Conservation (phyloP, 768 basidiomycete genomes). For the Lentinula edodes region DNA sequence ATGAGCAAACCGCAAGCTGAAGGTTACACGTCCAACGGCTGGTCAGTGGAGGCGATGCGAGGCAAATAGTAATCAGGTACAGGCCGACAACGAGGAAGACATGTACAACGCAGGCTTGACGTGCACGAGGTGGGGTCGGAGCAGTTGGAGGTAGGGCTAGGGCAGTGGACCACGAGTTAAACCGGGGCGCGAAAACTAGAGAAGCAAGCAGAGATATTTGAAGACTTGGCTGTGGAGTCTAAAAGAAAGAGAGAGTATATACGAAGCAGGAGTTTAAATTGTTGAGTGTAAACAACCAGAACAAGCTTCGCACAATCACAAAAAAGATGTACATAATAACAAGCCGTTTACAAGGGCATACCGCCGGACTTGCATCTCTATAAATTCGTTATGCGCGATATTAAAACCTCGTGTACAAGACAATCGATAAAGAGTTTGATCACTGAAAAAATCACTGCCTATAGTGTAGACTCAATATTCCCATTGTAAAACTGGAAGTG, state of each 20-base stretch:
- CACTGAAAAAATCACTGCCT: background rate
- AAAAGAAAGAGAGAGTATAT: conserved; percentile 1
- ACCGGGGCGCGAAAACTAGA: background rate
- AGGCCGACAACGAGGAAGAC: conserved; percentile 30
- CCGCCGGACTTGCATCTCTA: background rate
- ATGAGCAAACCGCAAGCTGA: conserved; percentile 1
- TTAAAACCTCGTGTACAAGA: conserved; percentile 8
- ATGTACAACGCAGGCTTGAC: conserved; percentile 30
- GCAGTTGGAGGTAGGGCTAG: conserved; percentile 6
- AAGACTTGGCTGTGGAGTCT: conserved; percentile 5
- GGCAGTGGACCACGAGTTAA: conserved; percentile 5
- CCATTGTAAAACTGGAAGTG: background rate
- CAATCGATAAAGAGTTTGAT: conserved; percentile 6
- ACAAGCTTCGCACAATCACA: background rate
- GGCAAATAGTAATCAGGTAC: conserved; percentile 9
- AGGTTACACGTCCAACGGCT: conserved; percentile 5
- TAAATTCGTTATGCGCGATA: background rate
- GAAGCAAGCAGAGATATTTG: conserved; percentile 2
- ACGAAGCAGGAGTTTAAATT: conserved; percentile 1
- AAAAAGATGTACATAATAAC: background rate
- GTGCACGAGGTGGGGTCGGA: conserved; percentile 29
- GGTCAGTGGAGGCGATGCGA: conserved; percentile 8
- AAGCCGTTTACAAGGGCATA: background rate
- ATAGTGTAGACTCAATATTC: background rate
- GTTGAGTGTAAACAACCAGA: background rate